Conservation (phyloP, 2,329 filamentous ascomycete species). For the Xylaria sp. region DNA sequence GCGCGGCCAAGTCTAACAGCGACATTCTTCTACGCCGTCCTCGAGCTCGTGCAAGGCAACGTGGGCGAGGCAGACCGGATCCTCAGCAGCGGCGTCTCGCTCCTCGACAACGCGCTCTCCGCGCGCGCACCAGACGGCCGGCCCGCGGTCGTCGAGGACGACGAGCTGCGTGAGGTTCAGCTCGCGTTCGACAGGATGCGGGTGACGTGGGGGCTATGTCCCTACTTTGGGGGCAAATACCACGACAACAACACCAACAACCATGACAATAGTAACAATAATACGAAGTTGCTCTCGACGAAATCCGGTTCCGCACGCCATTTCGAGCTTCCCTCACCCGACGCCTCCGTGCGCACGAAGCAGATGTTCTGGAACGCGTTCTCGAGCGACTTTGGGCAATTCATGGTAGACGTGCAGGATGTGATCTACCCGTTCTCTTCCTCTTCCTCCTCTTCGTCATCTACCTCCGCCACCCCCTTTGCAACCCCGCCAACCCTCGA, state of each 20-base stretch:
- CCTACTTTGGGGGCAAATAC: slow-evolving; percentile 27
- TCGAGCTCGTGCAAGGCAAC: slow-evolving; percentile 35
- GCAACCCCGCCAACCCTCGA: too few relatives aligned
- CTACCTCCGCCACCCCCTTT: too few relatives aligned
- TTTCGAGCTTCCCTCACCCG: slow-evolving; percentile 18
- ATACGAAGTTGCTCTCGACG: too few relatives aligned
- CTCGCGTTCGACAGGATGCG: slow-evolving; percentile 31
- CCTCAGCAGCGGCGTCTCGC: slow-evolving; percentile 21
- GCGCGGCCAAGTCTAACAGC: slow-evolving; percentile 27
- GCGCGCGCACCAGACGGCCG: slow-evolving; percentile 6
- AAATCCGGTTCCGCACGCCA: background rate
- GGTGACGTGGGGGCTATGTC: slow-evolving; percentile 32
- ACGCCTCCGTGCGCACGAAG: slow-evolving; percentile 21
- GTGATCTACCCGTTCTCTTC: too few relatives aligned
- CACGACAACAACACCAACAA: too few relatives aligned
- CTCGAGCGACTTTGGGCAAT: slow-evolving; percentile 31
- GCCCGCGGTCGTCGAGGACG: slow-evolving; percentile 20
- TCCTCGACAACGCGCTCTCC: slow-evolving; percentile 26
- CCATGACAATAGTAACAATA: too few relatives aligned
- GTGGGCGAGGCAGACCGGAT: slow-evolving; percentile 28
- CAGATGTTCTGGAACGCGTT: slow-evolving; percentile 31
- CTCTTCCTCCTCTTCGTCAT: too few relatives aligned
- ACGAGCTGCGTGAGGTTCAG: slow-evolving; percentile 27
- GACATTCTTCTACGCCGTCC: slow-evolving; percentile 33
- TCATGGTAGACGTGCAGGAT: slow-evolving; percentile 30